Evolutionary conservation across 306 rosid species (phyloP), one percentile per base, ranked within the genome.

Genomic region (Sophora flavescens): DNA sequence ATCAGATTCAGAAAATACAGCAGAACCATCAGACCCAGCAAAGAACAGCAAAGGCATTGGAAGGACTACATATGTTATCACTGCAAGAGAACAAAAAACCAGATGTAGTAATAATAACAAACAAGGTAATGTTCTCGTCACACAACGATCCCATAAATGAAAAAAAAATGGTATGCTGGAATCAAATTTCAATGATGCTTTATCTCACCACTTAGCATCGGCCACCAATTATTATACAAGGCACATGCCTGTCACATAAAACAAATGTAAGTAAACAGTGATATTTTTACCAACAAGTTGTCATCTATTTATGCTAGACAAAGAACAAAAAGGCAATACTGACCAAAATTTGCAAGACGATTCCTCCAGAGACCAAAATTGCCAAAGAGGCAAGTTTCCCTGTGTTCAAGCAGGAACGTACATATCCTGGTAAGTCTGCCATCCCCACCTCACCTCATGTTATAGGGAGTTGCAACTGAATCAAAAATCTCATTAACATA

Each of bases 201-300:
- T 64, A 61, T 74, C 87, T 69, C 76, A 94, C 98, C 93, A 71
- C 88, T 86, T 59, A 94, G 88, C 98, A 94, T 90, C n/a, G 98
- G 97, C 98, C 98, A 94, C 98, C 98, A 94, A 73, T 94, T 94
- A 82, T 82, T 68, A 86, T 89, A 92, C 89, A 94, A 78, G 61
- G 96, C 97, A 76, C 98, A 94, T 64, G 98, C 98, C 98, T 94
- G 96, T 54, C 63, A 78, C 61, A 74, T 16, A 56, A 87, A 44
- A 74, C 59, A 66, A 16, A 82, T 33, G 52, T 63, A 66, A 80
- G 78, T 70, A 78, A 52, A 63, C 36, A 35, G n/a, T 26, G 32
- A 67, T 6, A 30, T 17, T 42, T 16, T 63, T 28, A 35, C 33
- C 60, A 44, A n/a, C 38, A 73, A 70, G 18, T 15, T 72, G 53